Evolutionary conservation across 208 protist genomes (phyloP), one percentile per base, ranked within the genome.

Genomic region (Trypanosoma caninum): DNA sequence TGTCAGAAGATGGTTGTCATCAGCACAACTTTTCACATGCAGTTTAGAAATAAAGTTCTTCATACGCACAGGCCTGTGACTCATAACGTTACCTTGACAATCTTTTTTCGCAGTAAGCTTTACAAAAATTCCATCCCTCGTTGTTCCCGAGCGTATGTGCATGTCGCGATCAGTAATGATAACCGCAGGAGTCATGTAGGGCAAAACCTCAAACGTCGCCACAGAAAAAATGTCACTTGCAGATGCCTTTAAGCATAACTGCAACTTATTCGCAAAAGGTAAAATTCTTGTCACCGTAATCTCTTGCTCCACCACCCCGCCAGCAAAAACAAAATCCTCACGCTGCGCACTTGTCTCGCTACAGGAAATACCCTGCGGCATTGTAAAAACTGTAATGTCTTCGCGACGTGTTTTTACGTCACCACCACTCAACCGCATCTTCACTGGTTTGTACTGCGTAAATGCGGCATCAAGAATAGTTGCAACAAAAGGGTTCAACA

Each of bases 161-260:
- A 75, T 78, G 27, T 60, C 51, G 20, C 48, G 65, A 54, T 59
- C 72, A 41, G 74, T 56, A 35, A 89, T 57, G 54, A 89, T 74
- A 10, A 67, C 68, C 0, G 75, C 65, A 10, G 82, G 82, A 30
- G 75, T 64, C 75, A 85, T 81, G 72, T 89, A 89, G 31, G 66
- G 50, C n/a, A 57, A 48, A 56, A 89, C 61, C 40, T 59, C 23
- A 46, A 69, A 59, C n/a, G 11, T 13, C 18, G 2, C 20, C 38
- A 14, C 52, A 5, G 28, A 25, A 33, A 60, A 55, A 8, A 52
- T 48, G 23, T 69, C 62, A 18, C 46, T 16, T n/a, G 27, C 33
- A 45, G 62, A 69, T 22, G 37, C 14, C 23, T 2, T 25, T 14
- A 69, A 20, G 37, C 62, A 69, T 14, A 69, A 28, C 16, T 46